Evolutionary conservation across 2,329 filamentous ascomycete genomes (phyloP), one percentile per base, ranked within the genome.

Genomic region (Cordyceps militaris): DNA sequence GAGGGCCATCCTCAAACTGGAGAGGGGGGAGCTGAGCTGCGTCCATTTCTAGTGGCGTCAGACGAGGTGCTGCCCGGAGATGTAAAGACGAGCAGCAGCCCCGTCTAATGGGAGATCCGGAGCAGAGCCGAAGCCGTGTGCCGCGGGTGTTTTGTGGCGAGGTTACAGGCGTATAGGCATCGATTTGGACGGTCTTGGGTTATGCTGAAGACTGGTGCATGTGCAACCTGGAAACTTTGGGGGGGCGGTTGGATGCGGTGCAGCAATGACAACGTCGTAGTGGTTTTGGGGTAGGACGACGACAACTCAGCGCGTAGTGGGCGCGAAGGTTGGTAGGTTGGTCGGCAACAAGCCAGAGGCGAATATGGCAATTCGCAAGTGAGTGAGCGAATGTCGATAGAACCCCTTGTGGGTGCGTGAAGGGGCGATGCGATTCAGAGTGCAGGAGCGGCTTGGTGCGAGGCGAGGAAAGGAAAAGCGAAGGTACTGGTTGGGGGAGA

Each of bases 21-120:
- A 61, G 54, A 23, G 59, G 59, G 6, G 59, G 59, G 24, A 61
- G 57, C 42, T 61, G 52, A 7, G 59, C 44, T 19, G 58, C 53
- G 14, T 53, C 46, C 57, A 59, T 51, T 42, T 51, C 43, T 40
- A 48, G 24, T 42, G n/a, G 10, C 21, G 50, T 53, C 46, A 56
- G 42, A 44, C 53, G 42, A 51, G 48, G 55, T 21, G 55, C 55
- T 57, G 48, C 32, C 47, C 21, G 30, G 48, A 30, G 36, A 7
- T 23, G 11, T 13, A n/a, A 26, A 26, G 55, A 43, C 16, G 47
- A 42, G 38, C 55, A 57, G 38, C 55, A 57, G 55, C 55, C 38
- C 55, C 55, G 48, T 43, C 47, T 44, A 44, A 46, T 51, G 36
- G 23, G 34, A 56, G 32, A n/a, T 28, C 10, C 32, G 53, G 24